Base-by-base conservation (phyloP, 2,329 filamentous ascomycete genomes). In the Aspergillus aculeatinus region DNA sequence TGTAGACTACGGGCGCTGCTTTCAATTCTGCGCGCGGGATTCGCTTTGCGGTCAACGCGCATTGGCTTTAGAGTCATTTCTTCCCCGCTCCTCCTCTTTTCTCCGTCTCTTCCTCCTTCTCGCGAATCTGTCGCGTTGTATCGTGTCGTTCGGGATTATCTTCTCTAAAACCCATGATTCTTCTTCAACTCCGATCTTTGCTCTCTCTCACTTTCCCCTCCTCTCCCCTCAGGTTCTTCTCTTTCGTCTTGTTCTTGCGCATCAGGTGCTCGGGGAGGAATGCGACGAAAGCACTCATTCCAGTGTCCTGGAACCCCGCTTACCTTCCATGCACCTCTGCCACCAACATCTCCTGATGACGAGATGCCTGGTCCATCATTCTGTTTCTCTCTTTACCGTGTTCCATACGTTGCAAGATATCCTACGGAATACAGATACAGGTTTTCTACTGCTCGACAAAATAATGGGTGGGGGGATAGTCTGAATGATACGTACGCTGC, bases 21-120 rank as follows among this genome's bases (percentile, higher is more conserved):
- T 44, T 48, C 56, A 29, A 33, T 59, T 48, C 21, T 56, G 48
- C 48, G 53, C 53, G 53, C 53, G 39, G 39, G 39, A 9, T 44
- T 44, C 39, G 39, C 42, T 56, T 57, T 57, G 58, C 58, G 51
- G 51, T 33, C 54, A 55, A 50, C 58, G 25, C 48, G 53, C 53
- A 55, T 61, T 61, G 55, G 61, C 39, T 51, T 58, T 35, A 35
- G 33, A 44, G 14, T 44, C 33, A 35, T 19, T 44, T 19, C 16
- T 59, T 61, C 59, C 59, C 56, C 59, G 55, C 58, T 60, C 50
- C 48, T 35, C 23, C 49, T 53, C 27, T 50, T 52, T 29, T 21
- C 53, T 57, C 39, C 29, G 11, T 35, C 53, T 12, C 42, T 31
- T 44, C 53, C 23, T 47, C 42, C 48, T 11, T 6, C 25, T 9